These are phyloP conservation scores for Phytomonas serpens DNA, from an alignment of 208 protist genomes.

Conservation along the genomic window DNA sequence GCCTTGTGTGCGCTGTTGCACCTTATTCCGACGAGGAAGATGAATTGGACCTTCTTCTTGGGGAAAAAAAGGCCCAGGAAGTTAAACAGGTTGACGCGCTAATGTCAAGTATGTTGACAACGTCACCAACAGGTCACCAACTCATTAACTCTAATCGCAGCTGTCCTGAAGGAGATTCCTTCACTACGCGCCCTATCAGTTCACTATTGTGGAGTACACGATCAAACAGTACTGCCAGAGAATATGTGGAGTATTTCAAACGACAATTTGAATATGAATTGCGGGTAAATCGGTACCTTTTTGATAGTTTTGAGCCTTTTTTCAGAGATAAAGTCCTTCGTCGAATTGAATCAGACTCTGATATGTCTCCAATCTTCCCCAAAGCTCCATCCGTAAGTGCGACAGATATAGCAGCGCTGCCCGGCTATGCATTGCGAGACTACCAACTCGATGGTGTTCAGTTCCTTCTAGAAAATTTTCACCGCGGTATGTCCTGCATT, in stretches of 20 bases:
- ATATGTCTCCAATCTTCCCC: slow-evolving; percentile 27
- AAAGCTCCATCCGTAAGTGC: slow-evolving; percentile 21
- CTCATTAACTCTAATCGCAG: background rate
- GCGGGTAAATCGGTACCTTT: slow-evolving; percentile 25
- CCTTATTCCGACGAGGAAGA: slow-evolving; percentile 38
- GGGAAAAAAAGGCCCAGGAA: slow-evolving; percentile 34
- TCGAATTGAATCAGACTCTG: slow-evolving; percentile 21
- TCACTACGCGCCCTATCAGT: slow-evolving; percentile 18
- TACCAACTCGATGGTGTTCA: slow-evolving; percentile 97
- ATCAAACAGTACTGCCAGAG: slow-evolving; percentile 24
- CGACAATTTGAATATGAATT: slow-evolving; percentile 67
- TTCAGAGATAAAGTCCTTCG: slow-evolving; percentile 43
- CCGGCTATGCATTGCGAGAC: slow-evolving; percentile 63
- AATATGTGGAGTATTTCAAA: slow-evolving; percentile 39
- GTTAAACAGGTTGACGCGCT: slow-evolving; percentile 24
- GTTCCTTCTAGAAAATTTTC: slow-evolving; percentile 89
- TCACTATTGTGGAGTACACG: slow-evolving; percentile 42
- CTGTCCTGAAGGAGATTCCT: background rate
- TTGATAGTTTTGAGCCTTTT: slow-evolving; percentile 66
- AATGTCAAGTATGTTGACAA: slow-evolving; percentile 6
- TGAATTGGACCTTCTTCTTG: slow-evolving; percentile 69
- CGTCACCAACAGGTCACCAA: background rate
- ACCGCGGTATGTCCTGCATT: slow-evolving; percentile 81
- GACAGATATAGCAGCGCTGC: slow-evolving; percentile 18
- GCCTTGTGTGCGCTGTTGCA: background rate